These are phyloP conservation scores for Hypoxylon sp. DNA, from an alignment of 2,329 filamentous ascomycete genomes.

Conservation along the genomic window DNA sequence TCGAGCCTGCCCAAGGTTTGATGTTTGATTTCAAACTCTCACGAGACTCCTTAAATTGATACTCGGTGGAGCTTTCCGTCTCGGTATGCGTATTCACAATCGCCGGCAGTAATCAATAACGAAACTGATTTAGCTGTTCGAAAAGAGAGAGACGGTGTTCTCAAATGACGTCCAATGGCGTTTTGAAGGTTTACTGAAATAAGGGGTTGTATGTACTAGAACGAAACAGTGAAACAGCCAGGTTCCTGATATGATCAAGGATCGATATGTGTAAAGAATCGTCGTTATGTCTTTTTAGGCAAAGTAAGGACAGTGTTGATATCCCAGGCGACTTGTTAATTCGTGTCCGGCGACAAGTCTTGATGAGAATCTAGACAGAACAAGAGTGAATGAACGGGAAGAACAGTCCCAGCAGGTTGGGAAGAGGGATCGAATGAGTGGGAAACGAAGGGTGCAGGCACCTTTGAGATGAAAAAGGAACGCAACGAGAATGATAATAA, in stretches of 20 bases:
- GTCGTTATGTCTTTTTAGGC: slow-evolving; percentile 30
- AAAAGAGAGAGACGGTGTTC: slow-evolving; percentile 24
- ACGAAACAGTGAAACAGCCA: slow-evolving; percentile 53
- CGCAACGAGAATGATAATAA: slow-evolving; percentile 42
- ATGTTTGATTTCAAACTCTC: slow-evolving; percentile 39
- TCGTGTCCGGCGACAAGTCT: slow-evolving; percentile 47
- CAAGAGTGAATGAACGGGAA: slow-evolving; percentile 47
- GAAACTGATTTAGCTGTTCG: slow-evolving; percentile 11
- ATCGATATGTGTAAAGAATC: slow-evolving; percentile 40
- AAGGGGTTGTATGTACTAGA: slow-evolving; percentile 42
- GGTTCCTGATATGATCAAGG: slow-evolving; percentile 49
- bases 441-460: slow-evolving; percentile 40
- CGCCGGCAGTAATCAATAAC: slow-evolving; percentile 1
- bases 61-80: slow-evolving; percentile 24
- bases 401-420: slow-evolving; percentile 43
- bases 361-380: slow-evolving; percentile 35
- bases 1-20: slow-evolving; percentile 33
- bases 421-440: slow-evolving; percentile 39
- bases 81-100: slow-evolving; percentile 18
- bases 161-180: slow-evolving; percentile 18
- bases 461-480: slow-evolving; percentile 39
- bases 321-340: slow-evolving; percentile 44
- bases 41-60: slow-evolving; percentile 34
- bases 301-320: slow-evolving; percentile 46
- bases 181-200: slow-evolving; percentile 31